Percentiles rank a stretch among this genome's conserved stretches.
Conservation (phyloP, 768 basidiomycete species). For the Neoboletus magnificus region DNA sequence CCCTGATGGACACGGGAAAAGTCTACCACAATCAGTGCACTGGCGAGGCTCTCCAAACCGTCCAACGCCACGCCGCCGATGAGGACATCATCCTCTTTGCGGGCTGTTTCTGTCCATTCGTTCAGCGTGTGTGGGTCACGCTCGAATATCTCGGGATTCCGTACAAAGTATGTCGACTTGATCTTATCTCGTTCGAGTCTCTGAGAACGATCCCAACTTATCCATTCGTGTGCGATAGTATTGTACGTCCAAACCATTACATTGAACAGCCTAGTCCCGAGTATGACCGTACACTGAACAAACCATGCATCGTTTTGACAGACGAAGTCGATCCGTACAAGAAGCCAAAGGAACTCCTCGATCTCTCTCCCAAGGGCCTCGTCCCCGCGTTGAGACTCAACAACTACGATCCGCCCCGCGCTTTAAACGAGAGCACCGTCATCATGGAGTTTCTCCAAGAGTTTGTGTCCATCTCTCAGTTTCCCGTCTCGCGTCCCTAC, state of each 20-base stretch:
- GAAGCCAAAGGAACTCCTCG: conserved; percentile 76
- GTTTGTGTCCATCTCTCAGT: conserved; percentile 35
- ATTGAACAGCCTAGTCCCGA: neutral
- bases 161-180: conserved; percentile 53
- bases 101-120: conserved; percentile 78
- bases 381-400: conserved; percentile 68
- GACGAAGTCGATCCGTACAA: conserved; percentile 83
- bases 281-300: neutral
- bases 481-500: neutral
- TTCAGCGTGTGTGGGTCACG: conserved; percentile 76
- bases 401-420: conserved; percentile 50
- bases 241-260: conserved; percentile 28
- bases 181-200: neutral
- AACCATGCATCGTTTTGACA: conserved; percentile 32
- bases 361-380: conserved; percentile 77
- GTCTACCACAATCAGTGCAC: conserved; percentile 41
- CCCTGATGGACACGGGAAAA: conserved; percentile 37
- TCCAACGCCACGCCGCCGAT: conserved; percentile 42
- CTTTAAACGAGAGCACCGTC: conserved; percentile 76
- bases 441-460: conserved; percentile 80
- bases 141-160: conserved; percentile 68
- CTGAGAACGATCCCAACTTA: neutral
- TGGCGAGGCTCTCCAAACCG: conserved; percentile 55
- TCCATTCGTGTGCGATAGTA: conserved; percentile 29
- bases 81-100: conserved; percentile 65